These are phyloP conservation scores for Penicillium polonicum DNA, from an alignment of 2,329 filamentous ascomycete genomes.

Conservation along the genomic window DNA sequence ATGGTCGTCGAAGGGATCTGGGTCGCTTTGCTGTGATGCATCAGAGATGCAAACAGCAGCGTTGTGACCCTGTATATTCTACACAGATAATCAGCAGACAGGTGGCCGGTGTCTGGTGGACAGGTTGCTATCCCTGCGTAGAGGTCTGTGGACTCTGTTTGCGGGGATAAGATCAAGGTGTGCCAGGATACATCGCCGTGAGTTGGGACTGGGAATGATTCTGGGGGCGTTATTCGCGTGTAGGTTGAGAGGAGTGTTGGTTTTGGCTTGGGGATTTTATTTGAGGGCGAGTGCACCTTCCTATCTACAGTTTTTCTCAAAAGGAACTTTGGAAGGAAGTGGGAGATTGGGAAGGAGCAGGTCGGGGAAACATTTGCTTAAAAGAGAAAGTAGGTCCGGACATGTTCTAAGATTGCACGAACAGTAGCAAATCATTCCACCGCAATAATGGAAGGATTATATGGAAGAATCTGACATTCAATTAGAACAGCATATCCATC, in stretches of 20 bases:
- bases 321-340: not conserved
- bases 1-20: too few species aligned
- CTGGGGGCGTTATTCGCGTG: constrained; percentile 1
- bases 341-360: not conserved
- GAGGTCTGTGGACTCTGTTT: constrained; percentile 28
- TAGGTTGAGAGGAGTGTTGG: not conserved
- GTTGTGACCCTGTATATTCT: too few species aligned
- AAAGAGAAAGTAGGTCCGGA: not conserved
- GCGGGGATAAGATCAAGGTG: constrained; percentile 34
- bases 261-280: too few species aligned
- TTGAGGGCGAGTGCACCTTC: not conserved
- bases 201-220: constrained; percentile 9
- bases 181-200: constrained; percentile 37
- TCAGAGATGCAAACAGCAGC: too few species aligned
- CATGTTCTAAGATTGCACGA: not conserved
- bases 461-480: not conserved
- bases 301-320: not conserved
- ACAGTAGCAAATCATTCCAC: not conserved
- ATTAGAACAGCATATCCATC: not conserved
- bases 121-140: constrained; percentile 24
- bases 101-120: too few species aligned
- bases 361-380: not conserved
- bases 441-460: not conserved
- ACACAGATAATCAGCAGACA: too few species aligned
- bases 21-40: too few species aligned